Evolutionary conservation across 2,329 filamentous ascomycete species (phyloP).

Genomic region (Colletotrichum nymphaeae): DNA sequence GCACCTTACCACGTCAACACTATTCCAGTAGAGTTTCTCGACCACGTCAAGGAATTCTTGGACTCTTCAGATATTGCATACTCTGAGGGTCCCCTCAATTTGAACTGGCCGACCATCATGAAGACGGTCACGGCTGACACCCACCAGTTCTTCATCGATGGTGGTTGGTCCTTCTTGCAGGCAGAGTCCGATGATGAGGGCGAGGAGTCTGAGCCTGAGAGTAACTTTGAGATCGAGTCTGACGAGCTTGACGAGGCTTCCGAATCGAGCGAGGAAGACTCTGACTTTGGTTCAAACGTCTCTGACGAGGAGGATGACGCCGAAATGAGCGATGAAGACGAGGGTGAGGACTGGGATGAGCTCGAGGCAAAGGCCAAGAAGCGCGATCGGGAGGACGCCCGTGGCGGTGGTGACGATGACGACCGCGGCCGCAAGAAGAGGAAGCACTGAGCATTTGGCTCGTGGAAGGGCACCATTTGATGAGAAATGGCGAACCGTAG

Average conservation of each 20-base stretch:
- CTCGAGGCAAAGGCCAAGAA: slow-evolving; percentile 91
- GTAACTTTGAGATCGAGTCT: slow-evolving; percentile 90
- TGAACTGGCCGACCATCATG: slow-evolving; percentile 99
- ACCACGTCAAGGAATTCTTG: slow-evolving; percentile 97
- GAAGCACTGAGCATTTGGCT: slow-evolving; percentile 54
- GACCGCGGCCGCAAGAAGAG: slow-evolving; percentile 79
- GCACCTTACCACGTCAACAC: slow-evolving; percentile 95
- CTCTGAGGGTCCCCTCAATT: slow-evolving; percentile 93
- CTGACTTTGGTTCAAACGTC: slow-evolving; percentile 92
- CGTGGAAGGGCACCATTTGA: background rate
- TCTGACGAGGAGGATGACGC: slow-evolving; percentile 85
- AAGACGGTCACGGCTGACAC: slow-evolving; percentile 96
- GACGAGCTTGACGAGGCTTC: slow-evolving; percentile 86
- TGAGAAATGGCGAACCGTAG: background rate
- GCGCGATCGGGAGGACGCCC: slow-evolving; percentile 74
- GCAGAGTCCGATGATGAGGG: slow-evolving; percentile 90
- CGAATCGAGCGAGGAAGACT: slow-evolving; percentile 83
- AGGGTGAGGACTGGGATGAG: slow-evolving; percentile 93
- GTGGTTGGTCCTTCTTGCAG: slow-evolving; percentile 93
- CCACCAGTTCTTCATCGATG: slow-evolving; percentile 94
- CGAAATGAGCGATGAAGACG: slow-evolving; percentile 79
- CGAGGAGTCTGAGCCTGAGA: slow-evolving; percentile 85
- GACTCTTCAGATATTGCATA: slow-evolving; percentile 96
- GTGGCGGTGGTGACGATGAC: slow-evolving; percentile 87
- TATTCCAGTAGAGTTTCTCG: slow-evolving; percentile 93